Evolutionary conservation across 345 rosid species (phyloP), one percentile per base, ranked within the genome.

Genomic region (Lepidium aucheri): DNA sequence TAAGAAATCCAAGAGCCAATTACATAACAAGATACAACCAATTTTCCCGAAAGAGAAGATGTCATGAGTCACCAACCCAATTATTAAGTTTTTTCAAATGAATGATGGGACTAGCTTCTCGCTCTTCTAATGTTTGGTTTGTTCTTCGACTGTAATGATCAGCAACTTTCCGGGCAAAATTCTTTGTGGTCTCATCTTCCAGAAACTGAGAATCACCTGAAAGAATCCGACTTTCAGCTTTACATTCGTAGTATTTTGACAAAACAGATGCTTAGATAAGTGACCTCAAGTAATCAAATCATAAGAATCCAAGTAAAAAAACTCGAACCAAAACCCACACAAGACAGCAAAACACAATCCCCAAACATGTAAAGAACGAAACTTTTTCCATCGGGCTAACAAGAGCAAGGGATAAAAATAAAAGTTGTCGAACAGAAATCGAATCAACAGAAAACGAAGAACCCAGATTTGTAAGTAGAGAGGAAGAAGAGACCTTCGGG

Each of bases 101-200:
- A 65, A 90, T 94, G 63, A 90, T 90, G 22, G 97, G 99, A 82
- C 95, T 94, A 11, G 97, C 95, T 86, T 94, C 99, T 74, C 97
- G 80, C 78, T 94, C 95, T 81, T 90, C 99, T 63, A 94, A 72
- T 41, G 97, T 90, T 77, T 90, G 96, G 75, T 94, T 94, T 2
- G 96, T 90, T 80, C 99, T 84, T n/a, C 96, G 74, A 80, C 96
- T 94, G 76, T 94, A 90, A 77, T 94, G 99, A 52, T 88, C 92
- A 52, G 99, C 97, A 13, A 94, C 97, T 74, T 82, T 85, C 55
- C 82, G 62, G 7, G 95, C 96, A 74, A 80, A 76, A 40, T 75
- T 63, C 79, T 77, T 87, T 0, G 90, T 85, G 72, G 73, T 76
- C 20, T 85, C 95, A 66, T 87, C 90, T 41, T 87, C 90, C 40